These are phyloP conservation scores for Elongisporangium prolatum DNA, from an alignment of 352 stramenopile genomes.

Conservation along the genomic window DNA sequence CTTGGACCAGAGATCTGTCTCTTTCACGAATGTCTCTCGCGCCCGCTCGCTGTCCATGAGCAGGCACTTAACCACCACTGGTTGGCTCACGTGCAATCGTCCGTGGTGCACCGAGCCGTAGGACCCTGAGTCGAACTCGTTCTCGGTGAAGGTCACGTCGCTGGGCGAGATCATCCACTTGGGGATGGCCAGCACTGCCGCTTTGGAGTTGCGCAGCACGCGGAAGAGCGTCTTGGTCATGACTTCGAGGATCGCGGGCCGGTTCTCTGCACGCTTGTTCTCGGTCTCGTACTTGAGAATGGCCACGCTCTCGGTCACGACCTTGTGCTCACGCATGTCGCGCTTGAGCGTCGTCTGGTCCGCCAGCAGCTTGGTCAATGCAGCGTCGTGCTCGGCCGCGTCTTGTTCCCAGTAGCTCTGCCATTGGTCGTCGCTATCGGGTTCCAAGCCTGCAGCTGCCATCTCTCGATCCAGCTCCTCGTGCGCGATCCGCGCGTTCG, in stretches of 20 bases:
- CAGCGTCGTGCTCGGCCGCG: too few relatives aligned
- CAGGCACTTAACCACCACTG: conserved; percentile 25
- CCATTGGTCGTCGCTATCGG: too few relatives aligned
- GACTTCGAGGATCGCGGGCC: conserved; percentile 4
- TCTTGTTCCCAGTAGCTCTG: too few relatives aligned
- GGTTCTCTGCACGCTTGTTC: conserved; percentile 6
- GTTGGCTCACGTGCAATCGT: conserved; percentile 11
- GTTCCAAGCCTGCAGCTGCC: too few relatives aligned
- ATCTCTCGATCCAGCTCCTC: too few relatives aligned
- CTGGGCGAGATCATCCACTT: conserved; percentile 17
- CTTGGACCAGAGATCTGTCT: conserved; percentile 23
- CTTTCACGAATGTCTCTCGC: conserved; percentile 15
- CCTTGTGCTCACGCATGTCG: neutral
- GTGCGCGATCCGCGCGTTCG: too few relatives aligned
- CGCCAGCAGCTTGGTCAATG: too few relatives aligned
- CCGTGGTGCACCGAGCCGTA: conserved; percentile 7
- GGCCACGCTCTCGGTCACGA: conserved; percentile 15
- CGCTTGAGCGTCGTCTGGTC: too few relatives aligned
- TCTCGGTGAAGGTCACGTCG: conserved; percentile 13
- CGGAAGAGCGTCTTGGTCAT: conserved; percentile 13
- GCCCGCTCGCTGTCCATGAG: conserved; percentile 10
- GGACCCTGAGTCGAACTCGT: conserved; percentile 15
- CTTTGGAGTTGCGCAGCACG: conserved; percentile 11
- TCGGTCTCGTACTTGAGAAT: conserved; percentile 23
- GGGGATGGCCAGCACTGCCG: conserved; percentile 9